A percentile compares a stretch with the other conserved stretches of the same genome.
Evolutionary conservation across 2,329 filamentous ascomycete genomes (phyloP).

Genomic region (Fulvia fulva): DNA sequence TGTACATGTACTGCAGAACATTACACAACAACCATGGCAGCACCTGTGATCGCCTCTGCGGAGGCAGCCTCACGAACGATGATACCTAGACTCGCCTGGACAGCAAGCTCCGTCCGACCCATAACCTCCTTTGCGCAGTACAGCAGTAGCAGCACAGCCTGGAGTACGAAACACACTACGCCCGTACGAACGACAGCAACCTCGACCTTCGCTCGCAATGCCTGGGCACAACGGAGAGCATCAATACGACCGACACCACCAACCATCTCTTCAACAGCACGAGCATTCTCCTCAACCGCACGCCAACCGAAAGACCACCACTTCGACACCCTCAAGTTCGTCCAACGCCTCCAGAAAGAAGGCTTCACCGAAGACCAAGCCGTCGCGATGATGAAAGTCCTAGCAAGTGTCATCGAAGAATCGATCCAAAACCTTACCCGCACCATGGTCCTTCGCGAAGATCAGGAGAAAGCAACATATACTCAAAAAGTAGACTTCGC

Average conservation of each 20-base stretch:
- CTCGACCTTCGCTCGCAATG: constrained; percentile 17
- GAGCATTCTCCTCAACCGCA: constrained; percentile 64
- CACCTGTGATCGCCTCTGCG: constrained; percentile 9
- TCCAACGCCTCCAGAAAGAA: constrained; percentile 81
- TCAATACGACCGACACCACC: constrained; percentile 1
- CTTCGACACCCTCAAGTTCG: constrained; percentile 97
- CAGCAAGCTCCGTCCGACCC: constrained; percentile 28
- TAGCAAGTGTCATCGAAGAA: constrained; percentile 96
- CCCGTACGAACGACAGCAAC: constrained; percentile 18
- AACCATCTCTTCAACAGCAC: constrained; percentile 9
- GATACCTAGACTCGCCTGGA: constrained; percentile 37
- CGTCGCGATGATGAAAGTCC: constrained; percentile 96
- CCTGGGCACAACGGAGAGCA: constrained; percentile 18
- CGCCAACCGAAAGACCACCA: constrained; percentile 72
- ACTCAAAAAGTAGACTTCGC: constrained; percentile 95
- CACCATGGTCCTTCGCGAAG: constrained; percentile 96
- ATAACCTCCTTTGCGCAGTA: constrained; percentile 14
- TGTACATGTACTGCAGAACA: background rate
- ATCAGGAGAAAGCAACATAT: constrained; percentile 73
- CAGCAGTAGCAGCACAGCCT: constrained; percentile 5
- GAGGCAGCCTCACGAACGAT: constrained; percentile 37
- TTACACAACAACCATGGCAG: constrained; percentile 7
- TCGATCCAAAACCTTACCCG: constrained; percentile 95
- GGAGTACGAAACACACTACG: background rate
- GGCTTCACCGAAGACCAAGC: constrained; percentile 95